Conservation (phyloP, 2,329 filamentous ascomycete genomes). For the Fusarium nurragi region DNA sequence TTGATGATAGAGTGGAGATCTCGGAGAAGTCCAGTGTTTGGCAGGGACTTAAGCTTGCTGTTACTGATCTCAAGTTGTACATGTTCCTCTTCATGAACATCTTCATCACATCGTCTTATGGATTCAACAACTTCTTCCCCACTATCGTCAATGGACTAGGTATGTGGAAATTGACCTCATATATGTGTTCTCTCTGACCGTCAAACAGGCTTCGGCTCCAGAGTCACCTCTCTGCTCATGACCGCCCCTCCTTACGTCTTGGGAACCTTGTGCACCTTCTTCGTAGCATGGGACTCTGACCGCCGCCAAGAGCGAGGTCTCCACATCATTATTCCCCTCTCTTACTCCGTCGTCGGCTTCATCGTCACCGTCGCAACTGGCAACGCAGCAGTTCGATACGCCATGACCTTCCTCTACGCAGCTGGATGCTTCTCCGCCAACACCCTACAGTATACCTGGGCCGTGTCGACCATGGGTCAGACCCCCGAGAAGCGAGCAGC, state of each 20-base stretch:
- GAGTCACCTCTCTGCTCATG: slow-evolving; percentile 62
- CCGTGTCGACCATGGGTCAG: slow-evolving; percentile 45
- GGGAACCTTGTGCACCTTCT: slow-evolving; percentile 63
- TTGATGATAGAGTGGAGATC: slow-evolving; percentile 27
- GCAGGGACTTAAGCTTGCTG: slow-evolving; percentile 32
- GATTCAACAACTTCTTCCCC: slow-evolving; percentile 51
- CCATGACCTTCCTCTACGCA: slow-evolving; percentile 37
- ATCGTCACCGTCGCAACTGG: slow-evolving; percentile 68
- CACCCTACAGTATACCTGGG: slow-evolving; percentile 50
- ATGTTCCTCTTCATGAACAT: slow-evolving; percentile 37
- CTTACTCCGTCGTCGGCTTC: slow-evolving; percentile 64
- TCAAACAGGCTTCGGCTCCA: slow-evolving; percentile 53
- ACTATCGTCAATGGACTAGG: slow-evolving; percentile 67
- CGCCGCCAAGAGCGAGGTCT: slow-evolving; percentile 68
- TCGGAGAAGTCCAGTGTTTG: slow-evolving; percentile 29
- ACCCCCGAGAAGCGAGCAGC: slow-evolving; percentile 53
- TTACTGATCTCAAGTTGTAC: slow-evolving; percentile 35
- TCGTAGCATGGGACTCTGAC: slow-evolving; percentile 69
- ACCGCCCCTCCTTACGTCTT: slow-evolving; percentile 67
- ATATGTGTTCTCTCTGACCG: neutral
- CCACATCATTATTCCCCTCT: slow-evolving; percentile 66
- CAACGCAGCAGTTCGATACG: slow-evolving; percentile 32
- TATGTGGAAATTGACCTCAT: neutral
- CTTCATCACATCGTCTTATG: slow-evolving; percentile 42
- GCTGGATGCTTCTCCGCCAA: slow-evolving; percentile 46